A percentile compares a stretch with the other conserved stretches of the same genome.
These are phyloP conservation scores for Mycena belliarum DNA, from an alignment of 768 basidiomycete genomes.

Conservation along the genomic window DNA sequence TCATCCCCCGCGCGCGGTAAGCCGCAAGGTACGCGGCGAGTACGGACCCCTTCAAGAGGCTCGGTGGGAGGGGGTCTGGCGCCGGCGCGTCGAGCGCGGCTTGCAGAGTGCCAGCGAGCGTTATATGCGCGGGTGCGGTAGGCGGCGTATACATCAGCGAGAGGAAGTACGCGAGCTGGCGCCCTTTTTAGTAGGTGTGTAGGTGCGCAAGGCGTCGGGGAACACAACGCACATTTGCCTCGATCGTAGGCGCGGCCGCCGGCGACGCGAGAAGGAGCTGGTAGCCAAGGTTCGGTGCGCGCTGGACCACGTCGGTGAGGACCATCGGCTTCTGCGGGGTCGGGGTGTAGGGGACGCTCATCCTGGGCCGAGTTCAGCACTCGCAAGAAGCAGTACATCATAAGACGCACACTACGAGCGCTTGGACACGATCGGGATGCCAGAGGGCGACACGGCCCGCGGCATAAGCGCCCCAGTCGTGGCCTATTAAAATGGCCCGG, in stretches of 20 bases:
- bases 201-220: too few species aligned
- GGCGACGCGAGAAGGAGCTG: slow-evolving; percentile 65
- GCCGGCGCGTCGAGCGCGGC: neutral
- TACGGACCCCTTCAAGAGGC: neutral
- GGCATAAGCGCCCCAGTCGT: slow-evolving; percentile 77
- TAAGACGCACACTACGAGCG: slow-evolving; percentile 57
- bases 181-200: too few species aligned
- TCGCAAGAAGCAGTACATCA: neutral
- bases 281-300: slow-evolving; percentile 62
- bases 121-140: neutral
- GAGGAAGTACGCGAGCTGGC: slow-evolving; percentile 42
- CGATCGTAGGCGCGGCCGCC: slow-evolving; percentile 54
- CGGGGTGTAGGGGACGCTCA: slow-evolving; percentile 69
- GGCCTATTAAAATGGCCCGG: slow-evolving; percentile 69
- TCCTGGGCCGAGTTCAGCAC: slow-evolving; percentile 33
- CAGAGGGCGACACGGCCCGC: slow-evolving; percentile 71
- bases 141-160: slow-evolving; percentile 27
- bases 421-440: slow-evolving; percentile 63
- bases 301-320: slow-evolving; percentile 50
- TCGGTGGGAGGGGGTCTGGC: neutral
- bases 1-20: slow-evolving; percentile 55
- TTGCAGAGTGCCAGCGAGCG: neutral
- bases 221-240: slow-evolving; percentile 30
- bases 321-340: slow-evolving; percentile 51
- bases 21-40: slow-evolving; percentile 13